Base-by-base conservation (phyloP, 148 eudicot genomes). In the Salicornia ramosissima region DNA sequence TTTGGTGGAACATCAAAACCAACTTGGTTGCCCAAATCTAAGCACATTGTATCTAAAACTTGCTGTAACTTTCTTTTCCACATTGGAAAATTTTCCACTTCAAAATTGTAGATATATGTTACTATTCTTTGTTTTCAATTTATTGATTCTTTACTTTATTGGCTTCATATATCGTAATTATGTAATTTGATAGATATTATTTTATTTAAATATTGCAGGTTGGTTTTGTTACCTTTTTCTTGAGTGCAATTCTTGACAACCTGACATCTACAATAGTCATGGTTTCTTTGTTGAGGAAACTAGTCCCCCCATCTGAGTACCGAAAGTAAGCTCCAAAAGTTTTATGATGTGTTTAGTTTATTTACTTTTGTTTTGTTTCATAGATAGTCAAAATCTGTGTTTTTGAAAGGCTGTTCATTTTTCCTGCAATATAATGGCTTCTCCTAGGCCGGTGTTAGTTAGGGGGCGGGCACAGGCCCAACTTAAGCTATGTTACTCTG, bases 261-360 rank as follows among this genome's bases (percentile, higher is more conserved):
- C 84, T 94, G 85, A 94, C 99, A 66, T 83, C 97, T 59, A 94
- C 99, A 45, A 94, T 94, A 64, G 90, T 94, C 78, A 94, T 94
- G 99, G 96, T 94, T 65, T 90, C 99, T 60, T 81, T 94, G 68
- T 75, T 94, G 78, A 85, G 97, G 79, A 94, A 90, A 73, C 79
- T 94, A 64, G 87, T 90, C 43, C 96, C 99, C 46, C 87, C 92
- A 66, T 88, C 96, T 22, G 99, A 94, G 74, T 94, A 87, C 84
- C 92, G 97, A 75, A 90, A 94, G 99, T 94, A 89, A 77, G 96
- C 71, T 62, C 59, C 60, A 14, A 9, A 0, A 30, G 19, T 33
- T 57, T 42, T 51, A 4, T n/a, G 36, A 18, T 36, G n/a, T 54
- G 18, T 46, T 52, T 52, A 34, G 30, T 64, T 19, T 43, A 52